A percentile compares a stretch with the other conserved stretches of the same genome.
Conservation (phyloP, 345 rosid genomes). For the Gossypium australe region DNA sequence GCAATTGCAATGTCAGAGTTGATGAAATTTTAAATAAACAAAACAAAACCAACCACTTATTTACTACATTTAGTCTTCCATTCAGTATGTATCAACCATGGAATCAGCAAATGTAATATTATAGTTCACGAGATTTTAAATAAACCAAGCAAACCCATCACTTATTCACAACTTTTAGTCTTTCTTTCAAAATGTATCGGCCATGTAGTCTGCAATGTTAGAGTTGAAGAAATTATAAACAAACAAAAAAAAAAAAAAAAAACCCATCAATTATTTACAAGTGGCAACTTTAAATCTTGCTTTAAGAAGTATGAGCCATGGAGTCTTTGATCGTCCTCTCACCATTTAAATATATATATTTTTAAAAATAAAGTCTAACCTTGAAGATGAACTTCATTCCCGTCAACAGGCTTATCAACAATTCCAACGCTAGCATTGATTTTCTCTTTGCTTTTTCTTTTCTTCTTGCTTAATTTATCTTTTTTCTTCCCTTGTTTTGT, state of each 20-base stretch:
- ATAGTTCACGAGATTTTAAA: too few relatives aligned
- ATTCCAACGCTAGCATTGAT: conserved; percentile 3
- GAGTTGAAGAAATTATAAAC: too few relatives aligned
- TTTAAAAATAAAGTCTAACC: conserved; percentile 13
- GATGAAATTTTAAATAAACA: background rate
- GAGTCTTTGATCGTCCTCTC: too few relatives aligned
- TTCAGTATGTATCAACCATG: background rate
- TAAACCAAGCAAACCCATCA: background rate
- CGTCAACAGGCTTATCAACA: conserved; percentile 7
- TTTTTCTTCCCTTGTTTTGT: conserved; percentile 16
- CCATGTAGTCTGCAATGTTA: background rate
- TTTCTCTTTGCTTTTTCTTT: conserved; percentile 13
- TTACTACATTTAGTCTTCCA: conserved; percentile 8
- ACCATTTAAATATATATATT: too few relatives aligned
- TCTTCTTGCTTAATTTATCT: conserved; percentile 25
- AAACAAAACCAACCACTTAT: background rate
- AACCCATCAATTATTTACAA: too few relatives aligned
- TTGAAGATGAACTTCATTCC: conserved; percentile 11
- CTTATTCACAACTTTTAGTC: background rate
- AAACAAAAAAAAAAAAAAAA: too few relatives aligned
- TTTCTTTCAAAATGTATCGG: conserved; percentile 1
- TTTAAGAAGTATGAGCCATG: too few relatives aligned
- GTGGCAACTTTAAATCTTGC: too few relatives aligned
- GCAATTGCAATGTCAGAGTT: background rate
- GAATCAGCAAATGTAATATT: too few relatives aligned